phyloP scores from a whole-genome alignment of 371 early-diverging fungal genomes.

The Choanephora cucurbitarum region DNA sequence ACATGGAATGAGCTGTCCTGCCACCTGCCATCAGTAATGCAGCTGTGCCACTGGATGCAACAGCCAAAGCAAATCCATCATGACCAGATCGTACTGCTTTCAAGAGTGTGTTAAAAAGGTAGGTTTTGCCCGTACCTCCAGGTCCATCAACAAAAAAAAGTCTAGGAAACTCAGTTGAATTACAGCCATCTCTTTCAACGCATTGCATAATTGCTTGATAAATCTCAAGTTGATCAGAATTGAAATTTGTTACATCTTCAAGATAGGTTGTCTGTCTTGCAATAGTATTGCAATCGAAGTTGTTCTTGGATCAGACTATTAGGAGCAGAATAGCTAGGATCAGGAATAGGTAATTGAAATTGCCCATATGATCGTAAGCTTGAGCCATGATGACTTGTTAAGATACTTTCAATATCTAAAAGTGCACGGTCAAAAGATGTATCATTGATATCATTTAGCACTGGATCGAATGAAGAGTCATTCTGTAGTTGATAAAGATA shows the following conservation, averaged over 20 bases:
- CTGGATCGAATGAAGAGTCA: not conserved
- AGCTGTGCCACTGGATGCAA: constrained; percentile 29
- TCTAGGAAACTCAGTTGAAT: not conserved
- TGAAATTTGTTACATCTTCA: too few species aligned
- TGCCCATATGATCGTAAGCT: too few species aligned
- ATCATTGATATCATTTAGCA: not conserved
- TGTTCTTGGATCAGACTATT: too few species aligned
- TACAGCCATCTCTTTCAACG: not conserved
- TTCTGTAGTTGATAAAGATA: not conserved
- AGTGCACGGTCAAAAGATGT: too few species aligned
- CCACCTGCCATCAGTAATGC: constrained; percentile 26
- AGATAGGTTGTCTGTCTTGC: too few species aligned
- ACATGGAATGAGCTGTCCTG: constrained; percentile 20
- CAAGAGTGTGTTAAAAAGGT: not conserved
- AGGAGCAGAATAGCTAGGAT: too few species aligned
- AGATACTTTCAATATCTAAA: too few species aligned
- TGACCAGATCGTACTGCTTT: not conserved
- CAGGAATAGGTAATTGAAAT: too few species aligned
- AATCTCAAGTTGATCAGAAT: not conserved
- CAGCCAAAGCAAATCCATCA: not conserved
- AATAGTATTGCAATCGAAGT: too few species aligned
- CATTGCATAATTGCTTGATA: not conserved
- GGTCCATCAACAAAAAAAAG: constrained; percentile 21
- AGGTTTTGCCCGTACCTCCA: constrained; percentile 14
- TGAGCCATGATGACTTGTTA: too few species aligned